Base-by-base conservation (phyloP, 1,284 basidiomycete species). In the Albatrellus sp. region DNA sequence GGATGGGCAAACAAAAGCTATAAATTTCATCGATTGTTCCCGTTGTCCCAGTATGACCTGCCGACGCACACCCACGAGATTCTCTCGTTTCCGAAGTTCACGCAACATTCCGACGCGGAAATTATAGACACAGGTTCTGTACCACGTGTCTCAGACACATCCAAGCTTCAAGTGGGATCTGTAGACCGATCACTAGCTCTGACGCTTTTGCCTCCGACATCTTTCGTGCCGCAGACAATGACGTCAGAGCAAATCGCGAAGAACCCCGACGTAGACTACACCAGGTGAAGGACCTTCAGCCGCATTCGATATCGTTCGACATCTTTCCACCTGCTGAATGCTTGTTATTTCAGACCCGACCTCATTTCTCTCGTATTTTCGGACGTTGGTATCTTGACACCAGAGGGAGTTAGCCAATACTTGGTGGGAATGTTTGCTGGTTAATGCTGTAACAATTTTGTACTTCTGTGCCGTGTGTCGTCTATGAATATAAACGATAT, bases 1-100 rank as follows among this genome's bases (percentile, higher is more conserved):
- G 13, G 28, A 28, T 10, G 17, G 9, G 14, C 39, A 24, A 16
- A 14, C 31, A 10, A 14, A 60, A 88, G 89, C 62, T 98, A 93
- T 75, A 98, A 98, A 68, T 98, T 98, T 63, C 83, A 97, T 57
- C 84, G 96, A 50, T 72, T 96, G 55, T 98, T 98, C 67, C 94
- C 94, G 35, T 70, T 98, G 60, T 93, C 89, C 43, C 93, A 98
- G 62, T 92, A 92, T 60, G 94, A 98, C 69, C 74, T 98, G 19
- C 94, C 94, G 37, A 87, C 80, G 46, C 80, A 86, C 57, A 85
- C 77, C 59, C 65, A 78, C 38, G 72, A 65, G 55, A 77, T 84
- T 51, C 72, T 88, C 49, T 77, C 82, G 35, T 81, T 86, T 62
- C 66, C 77, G 32, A 55, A 57, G 38, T 58, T 60, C 50, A 55